Conservation (phyloP, 2,329 filamentous ascomycete species). For the Xylaria sp. region DNA sequence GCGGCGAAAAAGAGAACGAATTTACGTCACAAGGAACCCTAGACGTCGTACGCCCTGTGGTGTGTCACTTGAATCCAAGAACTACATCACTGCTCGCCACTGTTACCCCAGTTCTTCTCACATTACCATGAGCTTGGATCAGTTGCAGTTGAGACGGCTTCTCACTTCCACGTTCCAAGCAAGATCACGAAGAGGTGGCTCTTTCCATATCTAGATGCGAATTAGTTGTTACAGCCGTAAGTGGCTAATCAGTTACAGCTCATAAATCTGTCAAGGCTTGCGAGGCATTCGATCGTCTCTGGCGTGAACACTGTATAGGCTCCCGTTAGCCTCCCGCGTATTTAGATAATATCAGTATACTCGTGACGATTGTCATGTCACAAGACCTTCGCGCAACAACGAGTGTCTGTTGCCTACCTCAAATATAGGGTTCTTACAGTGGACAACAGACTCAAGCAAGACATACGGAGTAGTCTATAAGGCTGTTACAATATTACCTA, state of each 20-base stretch:
- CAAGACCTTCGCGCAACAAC: no score
- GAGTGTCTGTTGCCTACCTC: no score
- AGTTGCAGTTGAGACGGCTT: not conserved
- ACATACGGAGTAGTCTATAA: no score
- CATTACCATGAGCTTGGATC: not conserved
- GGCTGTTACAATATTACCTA: no score
- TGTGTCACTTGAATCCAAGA: not conserved
- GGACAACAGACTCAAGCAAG: no score
- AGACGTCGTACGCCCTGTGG: not conserved
- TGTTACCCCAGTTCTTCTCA: not conserved
- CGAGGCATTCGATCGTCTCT: not conserved
- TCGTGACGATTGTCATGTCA: no score
- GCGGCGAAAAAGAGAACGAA: not conserved
- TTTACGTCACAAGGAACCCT: not conserved
- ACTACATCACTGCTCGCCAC: not conserved
- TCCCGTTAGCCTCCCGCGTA: no score
- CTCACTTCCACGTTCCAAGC: not conserved
- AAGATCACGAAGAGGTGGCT: not conserved
- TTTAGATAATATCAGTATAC: no score
- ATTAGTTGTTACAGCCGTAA: not conserved
- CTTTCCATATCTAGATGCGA: not conserved
- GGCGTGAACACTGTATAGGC: no score
- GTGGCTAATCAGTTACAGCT: not conserved
- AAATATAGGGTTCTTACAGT: no score
- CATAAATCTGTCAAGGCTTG: not conserved